Evolutionary conservation across 2,329 filamentous ascomycete genomes (phyloP).

Genomic region (Fusarium haematococcum): DNA sequence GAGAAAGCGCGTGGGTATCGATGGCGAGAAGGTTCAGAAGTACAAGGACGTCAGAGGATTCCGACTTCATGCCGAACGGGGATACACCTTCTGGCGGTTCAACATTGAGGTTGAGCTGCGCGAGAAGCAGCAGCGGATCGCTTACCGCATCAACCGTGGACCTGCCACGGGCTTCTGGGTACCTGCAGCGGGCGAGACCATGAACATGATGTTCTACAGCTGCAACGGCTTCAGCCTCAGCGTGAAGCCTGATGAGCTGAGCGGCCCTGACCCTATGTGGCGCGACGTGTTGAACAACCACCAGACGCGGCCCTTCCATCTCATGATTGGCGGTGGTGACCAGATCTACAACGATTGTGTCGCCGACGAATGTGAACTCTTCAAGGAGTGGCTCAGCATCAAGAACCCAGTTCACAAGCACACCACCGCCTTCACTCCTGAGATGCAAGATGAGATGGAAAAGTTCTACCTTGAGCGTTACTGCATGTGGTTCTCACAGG

Average conservation of each 20-base stretch:
- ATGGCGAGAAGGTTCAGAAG: slow-evolving; percentile 85
- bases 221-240: slow-evolving; percentile 94
- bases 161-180: slow-evolving; percentile 95
- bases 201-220: slow-evolving; percentile 99
- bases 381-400: slow-evolving; percentile 86
- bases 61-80: slow-evolving; percentile 85
- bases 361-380: slow-evolving; percentile 78
- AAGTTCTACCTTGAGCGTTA: slow-evolving; percentile 90
- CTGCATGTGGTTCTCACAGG: slow-evolving; percentile 95
- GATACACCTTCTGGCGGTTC: slow-evolving; percentile 97
- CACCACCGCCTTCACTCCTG: slow-evolving; percentile 78
- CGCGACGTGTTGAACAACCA: slow-evolving; percentile 94
- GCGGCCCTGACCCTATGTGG: slow-evolving; percentile 96
- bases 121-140: slow-evolving; percentile 83
- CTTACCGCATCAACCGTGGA: slow-evolving; percentile 94
- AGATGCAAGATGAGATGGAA: slow-evolving; percentile 91
- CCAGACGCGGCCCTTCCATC: slow-evolving; percentile 92
- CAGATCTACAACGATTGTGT: slow-evolving; percentile 96
- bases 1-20: slow-evolving; percentile 65
- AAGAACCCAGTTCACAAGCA: slow-evolving; percentile 86
- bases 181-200: slow-evolving; percentile 82
- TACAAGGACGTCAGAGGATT: slow-evolving; percentile 87
- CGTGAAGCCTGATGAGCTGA: slow-evolving; percentile 82
- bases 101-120: slow-evolving; percentile 92
- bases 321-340: slow-evolving; percentile 97